Evolutionary conservation across 2,329 filamentous ascomycete species (phyloP).

Genomic region (Colletotrichum aenigma): DNA sequence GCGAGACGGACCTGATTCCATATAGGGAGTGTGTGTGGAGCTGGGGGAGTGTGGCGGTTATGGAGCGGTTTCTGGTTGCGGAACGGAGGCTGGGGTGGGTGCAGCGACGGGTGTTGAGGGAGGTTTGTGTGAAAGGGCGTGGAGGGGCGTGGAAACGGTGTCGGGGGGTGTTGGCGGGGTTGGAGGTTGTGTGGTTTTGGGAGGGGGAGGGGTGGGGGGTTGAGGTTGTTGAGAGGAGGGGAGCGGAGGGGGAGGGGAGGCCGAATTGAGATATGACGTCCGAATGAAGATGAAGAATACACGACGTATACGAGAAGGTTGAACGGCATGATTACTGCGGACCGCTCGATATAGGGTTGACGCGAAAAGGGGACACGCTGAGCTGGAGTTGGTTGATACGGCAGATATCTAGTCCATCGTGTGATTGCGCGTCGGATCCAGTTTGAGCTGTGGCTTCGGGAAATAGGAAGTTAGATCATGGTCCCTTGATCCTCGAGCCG

Average conservation of each 20-base stretch:
- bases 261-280: background rate
- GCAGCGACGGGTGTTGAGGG: conserved; percentile 34
- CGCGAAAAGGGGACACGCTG: background rate
- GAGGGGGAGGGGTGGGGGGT: background rate
- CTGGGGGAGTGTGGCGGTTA: conserved; percentile 31
- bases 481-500: too few relatives aligned
- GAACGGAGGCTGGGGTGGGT: conserved; percentile 30
- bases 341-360: background rate
- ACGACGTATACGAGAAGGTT: background rate
- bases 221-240: background rate
- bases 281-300: background rate
- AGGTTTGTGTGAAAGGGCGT: conserved; percentile 27
- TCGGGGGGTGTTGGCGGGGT: conserved; percentile 30
- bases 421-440: background rate
- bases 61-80: conserved; percentile 37
- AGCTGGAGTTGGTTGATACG: background rate
- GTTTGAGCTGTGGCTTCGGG: accelerated
- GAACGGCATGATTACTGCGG: accelerated
- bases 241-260: background rate
- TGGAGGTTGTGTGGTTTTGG: conserved; percentile 27
- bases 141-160: conserved; percentile 26
- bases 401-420: accelerated
- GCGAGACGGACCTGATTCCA: conserved; percentile 37
- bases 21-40: conserved; percentile 38
- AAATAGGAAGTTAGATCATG: background rate